Percentiles rank a stretch among this genome's conserved stretches.
These are phyloP conservation scores for Candida anutae DNA, from an alignment of 1,139 yeast genomes.

Conservation along the genomic window DNA sequence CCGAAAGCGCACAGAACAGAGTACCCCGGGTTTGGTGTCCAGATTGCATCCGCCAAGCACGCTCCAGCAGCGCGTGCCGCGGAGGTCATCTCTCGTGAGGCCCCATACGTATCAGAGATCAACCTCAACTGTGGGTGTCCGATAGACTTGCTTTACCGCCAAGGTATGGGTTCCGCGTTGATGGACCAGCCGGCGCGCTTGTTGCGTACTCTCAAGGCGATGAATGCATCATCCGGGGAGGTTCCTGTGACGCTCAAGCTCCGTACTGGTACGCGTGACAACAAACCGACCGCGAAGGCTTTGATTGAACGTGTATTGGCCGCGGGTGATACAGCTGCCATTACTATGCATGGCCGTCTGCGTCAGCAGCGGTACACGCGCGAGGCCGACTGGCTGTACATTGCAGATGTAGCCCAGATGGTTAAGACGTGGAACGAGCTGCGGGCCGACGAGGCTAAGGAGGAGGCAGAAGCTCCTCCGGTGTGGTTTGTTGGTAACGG, in stretches of 20 bases:
- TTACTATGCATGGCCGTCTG: slow-evolving; percentile 92
- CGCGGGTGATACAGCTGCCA: slow-evolving; percentile 82
- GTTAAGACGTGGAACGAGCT: slow-evolving; percentile 53
- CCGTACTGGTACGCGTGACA: slow-evolving; percentile 85
- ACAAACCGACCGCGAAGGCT: slow-evolving; percentile 75
- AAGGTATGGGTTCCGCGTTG: slow-evolving; percentile 94
- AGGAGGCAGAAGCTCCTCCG: slow-evolving; percentile 35
- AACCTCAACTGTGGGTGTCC: slow-evolving; percentile 97
- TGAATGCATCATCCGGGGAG: slow-evolving; percentile 84
- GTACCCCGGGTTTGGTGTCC: slow-evolving; percentile 87
- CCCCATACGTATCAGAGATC: slow-evolving; percentile 59
- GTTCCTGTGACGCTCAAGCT: slow-evolving; percentile 88
- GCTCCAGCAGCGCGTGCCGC: slow-evolving; percentile 94
- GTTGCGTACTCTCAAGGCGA: slow-evolving; percentile 71
- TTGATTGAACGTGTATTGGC: slow-evolving; percentile 62
- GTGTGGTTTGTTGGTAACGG: slow-evolving; percentile 84
- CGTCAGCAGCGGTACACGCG: slow-evolving; percentile 91
- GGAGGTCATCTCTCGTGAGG: slow-evolving; percentile 58
- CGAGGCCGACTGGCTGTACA: slow-evolving; percentile 90
- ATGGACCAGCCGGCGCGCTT: slow-evolving; percentile 84
- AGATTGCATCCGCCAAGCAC: slow-evolving; percentile 83
- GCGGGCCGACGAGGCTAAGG: slow-evolving; percentile 50
- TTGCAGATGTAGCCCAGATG: slow-evolving; percentile 62
- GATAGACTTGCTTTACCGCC: slow-evolving; percentile 80
- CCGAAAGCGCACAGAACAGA: slow-evolving; percentile 84